A percentile compares a stretch with the other conserved stretches of the same genome.
Conservation (phyloP, 805 yeast species). For the Metschnikowia arizonensis region DNA sequence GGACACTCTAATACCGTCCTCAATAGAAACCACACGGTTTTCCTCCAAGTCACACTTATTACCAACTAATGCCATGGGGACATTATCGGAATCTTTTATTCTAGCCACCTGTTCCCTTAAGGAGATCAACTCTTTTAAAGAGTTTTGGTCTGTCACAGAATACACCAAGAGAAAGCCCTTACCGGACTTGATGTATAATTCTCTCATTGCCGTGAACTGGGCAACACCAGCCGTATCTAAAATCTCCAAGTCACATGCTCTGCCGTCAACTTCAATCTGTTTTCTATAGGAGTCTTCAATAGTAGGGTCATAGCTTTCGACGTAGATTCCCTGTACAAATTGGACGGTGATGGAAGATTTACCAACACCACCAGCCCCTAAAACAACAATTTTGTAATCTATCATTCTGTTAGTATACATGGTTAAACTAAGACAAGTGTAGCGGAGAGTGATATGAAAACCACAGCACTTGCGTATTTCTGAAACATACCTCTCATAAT, state of each 20-base stretch:
- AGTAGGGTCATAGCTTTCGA: constrained; percentile 93
- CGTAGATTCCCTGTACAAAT: constrained; percentile 84
- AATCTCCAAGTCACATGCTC: constrained; percentile 76
- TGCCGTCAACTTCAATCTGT: constrained; percentile 82
- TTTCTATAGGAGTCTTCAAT: constrained; percentile 94
- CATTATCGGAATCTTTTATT: constrained; percentile 70
- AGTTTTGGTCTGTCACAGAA: constrained; percentile 56
- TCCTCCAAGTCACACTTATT: constrained; percentile 82
- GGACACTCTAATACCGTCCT: constrained; percentile 78
- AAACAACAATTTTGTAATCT: constrained; percentile 86
- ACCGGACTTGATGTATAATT: constrained; percentile 80
- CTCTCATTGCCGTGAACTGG: constrained; percentile 95
- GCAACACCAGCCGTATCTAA: constrained; percentile 66
- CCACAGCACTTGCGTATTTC: neutral
- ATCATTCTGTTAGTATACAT: constrained; percentile 13
- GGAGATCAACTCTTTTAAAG: constrained; percentile 72
- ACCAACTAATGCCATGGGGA: constrained; percentile 88
- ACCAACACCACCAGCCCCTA: constrained; percentile 98
- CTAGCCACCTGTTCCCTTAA: constrained; percentile 80
- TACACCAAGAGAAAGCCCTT: constrained; percentile 63
- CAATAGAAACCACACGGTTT: constrained; percentile 71
- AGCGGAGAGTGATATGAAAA: neutral
- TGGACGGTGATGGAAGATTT: constrained; percentile 91
- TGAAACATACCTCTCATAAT: constrained; percentile 16
- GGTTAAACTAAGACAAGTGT: neutral